Evolutionary conservation across 2,329 filamentous ascomycete genomes (phyloP).

Genomic region (Diaporthe citrichinensis): DNA sequence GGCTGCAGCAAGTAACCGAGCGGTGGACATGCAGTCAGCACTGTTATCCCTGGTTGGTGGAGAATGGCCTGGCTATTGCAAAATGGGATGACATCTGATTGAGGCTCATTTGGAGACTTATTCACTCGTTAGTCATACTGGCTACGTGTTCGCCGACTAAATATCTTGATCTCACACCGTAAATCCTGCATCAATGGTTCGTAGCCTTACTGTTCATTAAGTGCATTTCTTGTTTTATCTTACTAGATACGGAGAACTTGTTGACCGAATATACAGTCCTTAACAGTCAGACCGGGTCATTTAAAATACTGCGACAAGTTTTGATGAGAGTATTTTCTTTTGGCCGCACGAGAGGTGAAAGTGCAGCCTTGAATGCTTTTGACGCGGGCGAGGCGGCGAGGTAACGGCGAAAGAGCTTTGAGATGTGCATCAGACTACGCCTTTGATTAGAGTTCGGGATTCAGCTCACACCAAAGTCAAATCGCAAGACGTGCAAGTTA

Average conservation of each 20-base stretch:
- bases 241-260: not conserved
- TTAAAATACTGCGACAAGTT: not conserved
- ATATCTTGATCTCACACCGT: not conserved
- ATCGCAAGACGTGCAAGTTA: no score
- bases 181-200: not conserved
- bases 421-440: no score
- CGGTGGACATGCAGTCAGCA: slow-evolving; percentile 15
- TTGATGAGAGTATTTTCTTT: no score
- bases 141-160: not conserved
- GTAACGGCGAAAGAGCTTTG: no score
- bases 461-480: no score
- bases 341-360: no score
- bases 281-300: not conserved
- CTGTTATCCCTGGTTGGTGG: not conserved
- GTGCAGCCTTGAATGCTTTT: no score
- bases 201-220: not conserved
- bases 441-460: no score
- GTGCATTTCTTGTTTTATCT: not conserved
- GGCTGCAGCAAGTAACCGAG: slow-evolving; percentile 1
- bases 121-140: not conserved
- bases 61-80: not conserved
- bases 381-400: no score
- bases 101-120: not conserved
- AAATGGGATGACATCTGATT: not conserved
- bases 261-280: not conserved